Percentiles rank a stretch among this genome's conserved stretches.
Evolutionary conservation across 495 filamentous ascomycete genomes (phyloP).

Genomic region (Tuber calosporum): DNA sequence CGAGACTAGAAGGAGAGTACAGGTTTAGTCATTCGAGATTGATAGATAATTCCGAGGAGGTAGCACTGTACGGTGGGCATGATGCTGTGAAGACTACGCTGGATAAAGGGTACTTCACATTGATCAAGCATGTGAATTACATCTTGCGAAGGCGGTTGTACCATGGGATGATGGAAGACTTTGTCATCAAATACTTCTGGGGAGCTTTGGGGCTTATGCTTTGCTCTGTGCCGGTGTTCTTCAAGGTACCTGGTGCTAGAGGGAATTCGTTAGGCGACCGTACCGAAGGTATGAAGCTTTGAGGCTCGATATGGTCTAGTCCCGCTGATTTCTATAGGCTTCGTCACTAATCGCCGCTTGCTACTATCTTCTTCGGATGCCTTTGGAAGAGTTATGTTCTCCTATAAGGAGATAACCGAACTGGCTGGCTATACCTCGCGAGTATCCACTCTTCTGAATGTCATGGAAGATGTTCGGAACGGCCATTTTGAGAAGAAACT

Average conservation of each 20-base stretch:
- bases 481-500: conserved; percentile 94
- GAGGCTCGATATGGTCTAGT: not conserved
- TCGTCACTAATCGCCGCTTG: conserved; percentile 90
- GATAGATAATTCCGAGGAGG: conserved; percentile 91
- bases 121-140: conserved; percentile 98
- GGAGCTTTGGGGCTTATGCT: conserved; percentile 85
- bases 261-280: conserved; percentile 74
- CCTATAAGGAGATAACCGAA: conserved; percentile 93
- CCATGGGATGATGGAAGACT: conserved; percentile 97
- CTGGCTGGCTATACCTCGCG: conserved; percentile 91
- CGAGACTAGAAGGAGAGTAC: conserved; percentile 89
- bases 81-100: conserved; percentile 94
- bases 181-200: conserved; percentile 99
- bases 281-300: conserved; percentile 64
- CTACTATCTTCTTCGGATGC: conserved; percentile 87
- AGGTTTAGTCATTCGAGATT: conserved; percentile 87
- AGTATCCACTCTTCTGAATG: conserved; percentile 77
- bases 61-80: conserved; percentile 86
- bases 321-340: conserved; percentile 47
- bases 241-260: conserved; percentile 74
- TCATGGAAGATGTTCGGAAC: conserved; percentile 84
- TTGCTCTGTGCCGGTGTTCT: conserved; percentile 94
- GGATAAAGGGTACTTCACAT: conserved; percentile 96
- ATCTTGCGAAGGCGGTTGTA: conserved; percentile 83
- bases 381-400: conserved; percentile 95